Conservation (phyloP, 768 basidiomycete genomes). For the Leccinum aurantiacum region DNA sequence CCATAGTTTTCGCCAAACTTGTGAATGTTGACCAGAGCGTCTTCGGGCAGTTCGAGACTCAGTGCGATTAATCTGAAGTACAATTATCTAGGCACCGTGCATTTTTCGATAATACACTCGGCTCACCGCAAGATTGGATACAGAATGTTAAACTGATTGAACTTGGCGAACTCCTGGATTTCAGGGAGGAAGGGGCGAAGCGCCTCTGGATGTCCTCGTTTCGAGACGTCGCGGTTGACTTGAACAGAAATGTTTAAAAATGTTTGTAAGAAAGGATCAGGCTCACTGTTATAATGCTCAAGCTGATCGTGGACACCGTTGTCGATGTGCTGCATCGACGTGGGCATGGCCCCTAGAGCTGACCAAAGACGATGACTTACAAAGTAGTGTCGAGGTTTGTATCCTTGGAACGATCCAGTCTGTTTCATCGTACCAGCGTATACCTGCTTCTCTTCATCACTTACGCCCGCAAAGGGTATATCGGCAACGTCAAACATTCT, state of each 20-base stretch:
- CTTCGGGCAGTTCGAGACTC: neutral
- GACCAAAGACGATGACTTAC: neutral
- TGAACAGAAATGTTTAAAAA: neutral
- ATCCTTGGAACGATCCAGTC: neutral
- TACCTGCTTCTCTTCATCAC: neutral
- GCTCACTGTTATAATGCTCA: neutral
- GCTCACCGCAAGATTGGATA: neutral
- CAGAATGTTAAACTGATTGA: neutral
- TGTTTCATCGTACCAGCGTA: neutral
- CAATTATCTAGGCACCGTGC: neutral
- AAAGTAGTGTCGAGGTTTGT: neutral
- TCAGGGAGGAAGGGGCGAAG: neutral
- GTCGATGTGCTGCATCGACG: neutral
- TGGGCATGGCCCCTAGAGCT: neutral
- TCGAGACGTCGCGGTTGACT: neutral
- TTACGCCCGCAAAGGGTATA: neutral
- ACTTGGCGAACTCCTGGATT: neutral
- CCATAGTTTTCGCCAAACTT: neutral
- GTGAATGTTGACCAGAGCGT: neutral
- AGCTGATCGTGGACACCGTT: neutral
- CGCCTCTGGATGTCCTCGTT: neutral
- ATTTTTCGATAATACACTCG: neutral
- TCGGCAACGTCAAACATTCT: neutral
- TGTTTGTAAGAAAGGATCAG: neutral
- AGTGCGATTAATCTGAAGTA: neutral